Base-by-base conservation (phyloP, 2,329 filamentous ascomycete genomes). In the Dactylellina cionopaga region DNA sequence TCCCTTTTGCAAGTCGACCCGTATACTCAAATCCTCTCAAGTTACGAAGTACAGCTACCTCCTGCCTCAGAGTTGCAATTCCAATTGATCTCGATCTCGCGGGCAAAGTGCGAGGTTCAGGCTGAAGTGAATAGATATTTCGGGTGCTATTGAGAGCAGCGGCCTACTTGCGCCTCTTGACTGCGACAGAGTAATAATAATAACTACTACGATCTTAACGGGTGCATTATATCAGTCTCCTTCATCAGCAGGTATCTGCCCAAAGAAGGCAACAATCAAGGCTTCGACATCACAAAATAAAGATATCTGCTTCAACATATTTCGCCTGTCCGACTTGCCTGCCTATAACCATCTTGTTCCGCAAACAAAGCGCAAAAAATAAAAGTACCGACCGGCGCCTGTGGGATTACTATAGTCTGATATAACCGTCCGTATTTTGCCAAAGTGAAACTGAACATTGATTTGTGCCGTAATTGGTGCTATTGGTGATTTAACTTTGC, bases 401-500 rank as follows among this genome's bases (percentile, higher is more conserved):
- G 58, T 58, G 56, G 65, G 6, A 46, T 59, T 58, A 65, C 15
- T 24, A 55, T 65, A 72, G 68, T 72, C 68, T 72, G 68, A 72
- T 55, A 54, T 55, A 62, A 55, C 29, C 41, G 54, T 15, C 25
- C 27, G 39, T 63, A 49, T 64, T 72, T 60, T 72, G 68, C 68
- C 59, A 72, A 72, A 72, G 68, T 72, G 68, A 72, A 63, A 64
- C 59, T 72, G 43, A 72, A 72, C 68, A 72, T 72, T 72, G 68
- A 72, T 72, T 72, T 72, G 68, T 72, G 59, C 68, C 68, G 68
- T 60, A 72, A 65, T 72, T 72, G 68, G 68, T 65, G 68, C 68
- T 72, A 55, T 72, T 72, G 68, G 68, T 72, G 68, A 72, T 72
- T 72, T 72, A 59, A 65, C 68, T 72, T 72, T 72, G 68, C 68